phyloP scores from a whole-genome alignment of 768 basidiomycete species.

The Podaxis sp. region DNA sequence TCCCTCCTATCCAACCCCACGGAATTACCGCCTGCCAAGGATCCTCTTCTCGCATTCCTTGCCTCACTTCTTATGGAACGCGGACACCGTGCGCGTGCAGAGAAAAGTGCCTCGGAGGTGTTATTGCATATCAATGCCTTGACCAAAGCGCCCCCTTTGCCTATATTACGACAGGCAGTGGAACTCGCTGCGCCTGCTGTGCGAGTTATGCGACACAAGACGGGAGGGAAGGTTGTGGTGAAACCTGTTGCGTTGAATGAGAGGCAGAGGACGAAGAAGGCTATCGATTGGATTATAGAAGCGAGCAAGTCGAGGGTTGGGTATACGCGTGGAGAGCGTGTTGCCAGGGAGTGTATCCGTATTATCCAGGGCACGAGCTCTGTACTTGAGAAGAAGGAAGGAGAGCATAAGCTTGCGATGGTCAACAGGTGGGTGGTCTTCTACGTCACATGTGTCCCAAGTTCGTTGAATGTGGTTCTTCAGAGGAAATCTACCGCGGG shows the following conservation, averaged over 20 bases:
- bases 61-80: conserved; percentile 56
- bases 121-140: conserved; percentile 70
- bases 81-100: conserved; percentile 62
- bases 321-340: conserved; percentile 55
- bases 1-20: conserved; percentile 21
- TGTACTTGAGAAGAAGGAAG: conserved; percentile 57
- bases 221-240: conserved; percentile 59
- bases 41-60: conserved; percentile 70
- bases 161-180: conserved; percentile 74
- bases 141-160: conserved; percentile 75
- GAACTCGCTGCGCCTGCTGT: conserved; percentile 67
- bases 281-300: conserved; percentile 67
- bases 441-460: background rate
- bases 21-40: conserved; percentile 68
- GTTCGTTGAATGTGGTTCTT: background rate
- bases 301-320: conserved; percentile 56
- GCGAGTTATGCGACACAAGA: conserved; percentile 50
- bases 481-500: conserved; percentile 13
- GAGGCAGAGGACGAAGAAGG: conserved; percentile 70
- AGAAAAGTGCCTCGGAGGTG: conserved; percentile 51
- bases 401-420: conserved; percentile 66
- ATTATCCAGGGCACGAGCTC: conserved; percentile 60
- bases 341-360: conserved; percentile 76
- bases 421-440: conserved; percentile 62
- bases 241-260: conserved; percentile 74